Percentiles rank a stretch among this genome's conserved stretches.
phyloP scores from a whole-genome alignment of 345 rosid species.

The Eucalyptus camaldulensis region DNA sequence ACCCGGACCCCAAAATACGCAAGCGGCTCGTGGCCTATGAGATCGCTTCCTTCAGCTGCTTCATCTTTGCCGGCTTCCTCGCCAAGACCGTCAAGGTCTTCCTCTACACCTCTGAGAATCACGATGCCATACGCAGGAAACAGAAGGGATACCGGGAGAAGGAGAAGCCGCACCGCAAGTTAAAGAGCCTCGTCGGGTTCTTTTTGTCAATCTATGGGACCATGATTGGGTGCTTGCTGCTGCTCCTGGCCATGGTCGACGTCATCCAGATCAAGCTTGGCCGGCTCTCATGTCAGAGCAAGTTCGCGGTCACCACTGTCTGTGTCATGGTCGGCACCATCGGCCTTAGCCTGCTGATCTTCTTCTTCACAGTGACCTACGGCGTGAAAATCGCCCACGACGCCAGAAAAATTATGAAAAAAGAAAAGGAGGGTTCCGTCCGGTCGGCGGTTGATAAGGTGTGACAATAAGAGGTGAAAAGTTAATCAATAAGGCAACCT shows the following conservation, averaged over 20 bases:
- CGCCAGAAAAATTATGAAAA: no score
- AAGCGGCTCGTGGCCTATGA: not conserved
- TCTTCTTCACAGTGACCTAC: not conserved
- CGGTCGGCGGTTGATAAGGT: not conserved
- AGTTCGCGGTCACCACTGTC: not conserved
- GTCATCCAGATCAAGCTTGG: conserved; percentile 1
- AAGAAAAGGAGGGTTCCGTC: accelerated
- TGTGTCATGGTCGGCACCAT: not conserved
- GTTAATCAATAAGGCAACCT: not conserved
- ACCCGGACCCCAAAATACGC: not conserved
- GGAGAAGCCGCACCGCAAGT: not conserved
- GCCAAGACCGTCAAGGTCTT: not conserved
- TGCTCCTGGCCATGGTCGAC: not conserved
- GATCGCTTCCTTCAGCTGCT: conserved; percentile 2
- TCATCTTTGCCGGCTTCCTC: not conserved
- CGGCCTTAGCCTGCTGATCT: not conserved
- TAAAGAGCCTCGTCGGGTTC: not conserved
- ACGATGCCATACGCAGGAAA: accelerated
- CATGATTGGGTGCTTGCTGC: not conserved
- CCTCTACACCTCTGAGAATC: not conserved
- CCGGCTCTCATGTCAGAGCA: not conserved
- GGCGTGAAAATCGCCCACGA: not conserved
- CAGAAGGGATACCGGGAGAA: accelerated
- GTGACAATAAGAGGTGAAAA: not conserved
- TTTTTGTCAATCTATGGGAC: not conserved